A percentile compares a stretch with the other conserved stretches of the same genome.
phyloP scores from a whole-genome alignment of 2,329 filamentous ascomycete genomes.

The Diaporthe helianthi region DNA sequence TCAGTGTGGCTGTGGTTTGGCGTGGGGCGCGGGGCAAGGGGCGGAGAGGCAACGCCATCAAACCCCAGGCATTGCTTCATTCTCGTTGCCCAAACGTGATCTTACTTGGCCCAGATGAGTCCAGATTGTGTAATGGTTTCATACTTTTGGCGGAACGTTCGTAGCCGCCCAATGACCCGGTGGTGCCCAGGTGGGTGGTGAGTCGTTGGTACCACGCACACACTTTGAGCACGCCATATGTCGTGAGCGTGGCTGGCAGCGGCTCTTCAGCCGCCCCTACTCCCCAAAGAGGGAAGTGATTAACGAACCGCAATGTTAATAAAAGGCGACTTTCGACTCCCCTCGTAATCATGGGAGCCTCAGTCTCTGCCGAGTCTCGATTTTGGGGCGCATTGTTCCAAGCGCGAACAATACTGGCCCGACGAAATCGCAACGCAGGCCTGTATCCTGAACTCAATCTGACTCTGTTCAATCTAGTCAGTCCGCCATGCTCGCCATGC shows the following conservation, averaged over 20 bases:
- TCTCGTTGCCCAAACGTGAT: slow-evolving; percentile 25
- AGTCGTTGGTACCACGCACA: slow-evolving; percentile 8
- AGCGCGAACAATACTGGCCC: slow-evolving; percentile 38
- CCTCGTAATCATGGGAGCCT: background rate
- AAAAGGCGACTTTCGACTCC: background rate
- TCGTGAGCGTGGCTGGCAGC: slow-evolving; percentile 28
- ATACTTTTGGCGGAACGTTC: background rate
- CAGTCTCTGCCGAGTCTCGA: background rate
- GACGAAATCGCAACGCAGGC: background rate
- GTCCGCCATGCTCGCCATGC: slow-evolving; percentile 39
- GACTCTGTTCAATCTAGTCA: background rate
- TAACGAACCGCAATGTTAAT: background rate
- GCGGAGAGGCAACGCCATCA: background rate
- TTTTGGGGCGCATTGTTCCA: background rate
- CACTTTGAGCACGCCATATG: slow-evolving; percentile 35
- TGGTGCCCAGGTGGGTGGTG: background rate
- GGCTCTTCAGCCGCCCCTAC: slow-evolving; percentile 12
- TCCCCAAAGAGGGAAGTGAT: background rate
- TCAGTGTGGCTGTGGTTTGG: background rate
- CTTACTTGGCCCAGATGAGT: background rate
- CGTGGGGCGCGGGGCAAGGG: background rate
- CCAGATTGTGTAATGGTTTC: background rate
- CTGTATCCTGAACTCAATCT: too few relatives aligned
- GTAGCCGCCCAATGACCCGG: background rate
- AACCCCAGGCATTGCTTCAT: slow-evolving; percentile 11